phyloP scores from a whole-genome alignment of 225 moss, liverwort and hornwort species.

The Pseudisothecium myosuroides region DNA sequence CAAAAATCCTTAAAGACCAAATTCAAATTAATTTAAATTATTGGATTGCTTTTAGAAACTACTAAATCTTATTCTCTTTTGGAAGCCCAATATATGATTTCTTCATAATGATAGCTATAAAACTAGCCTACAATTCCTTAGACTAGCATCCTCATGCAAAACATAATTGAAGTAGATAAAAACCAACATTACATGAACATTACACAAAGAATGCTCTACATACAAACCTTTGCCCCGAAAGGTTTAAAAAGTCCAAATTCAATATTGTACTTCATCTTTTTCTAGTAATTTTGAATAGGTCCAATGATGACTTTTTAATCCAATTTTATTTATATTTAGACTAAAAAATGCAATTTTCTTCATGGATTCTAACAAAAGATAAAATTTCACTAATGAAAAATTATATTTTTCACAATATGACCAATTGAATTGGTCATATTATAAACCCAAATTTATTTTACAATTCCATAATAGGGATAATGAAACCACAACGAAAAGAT shows the following conservation, averaged over 20 bases:
- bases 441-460: too few relatives aligned
- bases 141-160: background rate
- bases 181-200: background rate
- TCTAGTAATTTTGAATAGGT: background rate
- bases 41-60: background rate
- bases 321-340: background rate
- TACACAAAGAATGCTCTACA: background rate
- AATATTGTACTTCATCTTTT: accelerated
- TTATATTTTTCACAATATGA: background rate
- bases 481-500: background rate
- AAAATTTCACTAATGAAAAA: background rate
- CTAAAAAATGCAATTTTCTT: background rate
- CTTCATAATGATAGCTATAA: background rate
- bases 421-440: too few relatives aligned
- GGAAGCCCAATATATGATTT: background rate
- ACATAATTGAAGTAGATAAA: background rate
- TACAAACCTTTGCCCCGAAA: background rate
- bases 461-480: too few relatives aligned
- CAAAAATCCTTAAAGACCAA: background rate
- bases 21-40: background rate
- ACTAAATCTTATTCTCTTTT: background rate
- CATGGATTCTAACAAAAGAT: background rate
- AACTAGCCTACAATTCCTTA: background rate
- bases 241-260: background rate
- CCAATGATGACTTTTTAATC: too few relatives aligned